phyloP scores from a whole-genome alignment of 345 rosid genomes.

The Pistacia integerrima region DNA sequence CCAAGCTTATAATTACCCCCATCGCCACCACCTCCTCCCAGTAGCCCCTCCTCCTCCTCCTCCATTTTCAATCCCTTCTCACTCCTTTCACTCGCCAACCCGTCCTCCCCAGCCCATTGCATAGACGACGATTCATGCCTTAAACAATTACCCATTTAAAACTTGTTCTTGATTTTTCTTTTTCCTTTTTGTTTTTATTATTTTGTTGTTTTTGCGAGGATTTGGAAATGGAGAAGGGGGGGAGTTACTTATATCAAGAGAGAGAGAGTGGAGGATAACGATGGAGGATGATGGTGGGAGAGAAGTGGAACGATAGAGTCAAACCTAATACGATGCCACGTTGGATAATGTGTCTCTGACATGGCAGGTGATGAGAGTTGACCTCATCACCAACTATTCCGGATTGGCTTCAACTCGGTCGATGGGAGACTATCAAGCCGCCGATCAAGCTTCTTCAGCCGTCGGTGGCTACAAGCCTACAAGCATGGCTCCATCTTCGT shows the following conservation, averaged over 20 bases:
- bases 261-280: neutral
- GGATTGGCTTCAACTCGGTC: neutral
- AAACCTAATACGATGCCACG: constrained; percentile 42
- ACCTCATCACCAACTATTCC: constrained; percentile 22
- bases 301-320: constrained; percentile 26
- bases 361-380: constrained; percentile 41
- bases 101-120: constrained; percentile 61
- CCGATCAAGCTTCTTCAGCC: neutral
- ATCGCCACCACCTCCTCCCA: neutral
- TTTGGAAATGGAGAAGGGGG: constrained; percentile 4
- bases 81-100: constrained; percentile 22
- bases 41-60: constrained; percentile 20
- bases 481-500: neutral
- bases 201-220: constrained; percentile 8
- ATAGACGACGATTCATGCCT: constrained; percentile 30
- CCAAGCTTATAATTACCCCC: neutral
- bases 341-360: constrained; percentile 33
- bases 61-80: constrained; percentile 8
- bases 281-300: neutral
- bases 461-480: neutral
- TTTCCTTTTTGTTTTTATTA: neutral
- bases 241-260: constrained; percentile 8
- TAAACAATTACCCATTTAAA: constrained; percentile 56
- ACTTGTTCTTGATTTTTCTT: too few species aligned
- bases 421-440: neutral